Percentiles rank a stretch among this genome's conserved stretches.
Conservation (phyloP, 352 stramenopile species). For the Globisporangium paddicum region DNA sequence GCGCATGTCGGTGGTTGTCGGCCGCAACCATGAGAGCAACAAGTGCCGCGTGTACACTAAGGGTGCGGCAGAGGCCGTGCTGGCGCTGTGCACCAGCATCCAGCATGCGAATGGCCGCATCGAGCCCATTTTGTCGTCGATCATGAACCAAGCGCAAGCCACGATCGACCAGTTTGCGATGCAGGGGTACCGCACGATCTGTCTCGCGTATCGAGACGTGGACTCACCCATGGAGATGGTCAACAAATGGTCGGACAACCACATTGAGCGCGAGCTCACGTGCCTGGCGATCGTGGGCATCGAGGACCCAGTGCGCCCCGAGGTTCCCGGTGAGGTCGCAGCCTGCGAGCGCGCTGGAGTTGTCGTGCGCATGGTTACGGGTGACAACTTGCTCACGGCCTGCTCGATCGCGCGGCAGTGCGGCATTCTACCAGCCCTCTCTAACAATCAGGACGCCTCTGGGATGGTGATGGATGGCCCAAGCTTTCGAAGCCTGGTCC, state of each 20-base stretch:
- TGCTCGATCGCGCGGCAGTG: slow-evolving; percentile 83
- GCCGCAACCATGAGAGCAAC: slow-evolving; percentile 10
- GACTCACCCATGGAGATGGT: slow-evolving; percentile 14
- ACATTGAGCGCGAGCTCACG: slow-evolving; percentile 32
- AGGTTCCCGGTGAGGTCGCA: slow-evolving; percentile 87
- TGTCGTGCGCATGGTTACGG: slow-evolving; percentile 90
- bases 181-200: slow-evolving; percentile 75
- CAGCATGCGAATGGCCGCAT: slow-evolving; percentile 16
- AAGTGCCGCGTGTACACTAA: slow-evolving; percentile 36
- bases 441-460: slow-evolving; percentile 9
- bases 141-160: background rate
- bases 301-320: slow-evolving; percentile 88
- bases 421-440: slow-evolving; percentile 69
- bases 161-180: slow-evolving; percentile 65
- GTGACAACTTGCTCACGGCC: slow-evolving; percentile 89
- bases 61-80: slow-evolving; percentile 51
- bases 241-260: slow-evolving; percentile 15
- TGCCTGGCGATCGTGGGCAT: slow-evolving; percentile 87
- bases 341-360: slow-evolving; percentile 92
- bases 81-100: slow-evolving; percentile 30
- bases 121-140: slow-evolving; percentile 1
- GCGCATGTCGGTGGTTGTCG: slow-evolving; percentile 91
- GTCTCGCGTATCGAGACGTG: slow-evolving; percentile 43
- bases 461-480: slow-evolving; percentile 37
- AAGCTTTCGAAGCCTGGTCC: slow-evolving; percentile 43